These are phyloP conservation scores for Collybia sp. DNA, from an alignment of 768 basidiomycete genomes.

Conservation along the genomic window DNA sequence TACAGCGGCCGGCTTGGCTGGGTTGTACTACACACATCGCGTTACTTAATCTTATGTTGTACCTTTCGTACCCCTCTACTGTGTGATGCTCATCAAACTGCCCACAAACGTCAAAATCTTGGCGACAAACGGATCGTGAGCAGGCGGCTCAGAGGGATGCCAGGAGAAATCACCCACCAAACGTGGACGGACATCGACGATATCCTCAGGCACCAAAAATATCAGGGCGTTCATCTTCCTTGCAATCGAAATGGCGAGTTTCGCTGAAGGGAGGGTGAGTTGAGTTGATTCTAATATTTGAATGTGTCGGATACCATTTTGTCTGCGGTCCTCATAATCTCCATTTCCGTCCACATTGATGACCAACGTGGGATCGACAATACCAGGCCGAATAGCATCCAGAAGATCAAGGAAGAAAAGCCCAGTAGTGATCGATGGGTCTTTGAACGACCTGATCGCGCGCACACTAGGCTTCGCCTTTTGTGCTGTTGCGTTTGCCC, in stretches of 20 bases:
- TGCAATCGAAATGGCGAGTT: constrained; percentile 97
- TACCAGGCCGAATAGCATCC: constrained; percentile 88
- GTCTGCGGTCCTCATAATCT: constrained; percentile 81
- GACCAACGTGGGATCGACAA: constrained; percentile 87
- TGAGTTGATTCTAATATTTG: constrained; percentile 1
- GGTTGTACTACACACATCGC: constrained; percentile 1
- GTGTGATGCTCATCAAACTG: constrained; percentile 78
- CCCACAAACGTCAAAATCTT: constrained; percentile 96
- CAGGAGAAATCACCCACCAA: constrained; percentile 50
- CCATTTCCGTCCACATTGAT: constrained; percentile 54
- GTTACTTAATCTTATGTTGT: constrained; percentile 1
- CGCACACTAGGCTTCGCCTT: constrained; percentile 52
- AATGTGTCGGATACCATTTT: constrained; percentile 66
- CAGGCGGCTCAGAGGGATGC: background rate
- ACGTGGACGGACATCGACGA: constrained; percentile 89
- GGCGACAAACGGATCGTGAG: background rate
- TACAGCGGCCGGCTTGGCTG: too few relatives aligned
- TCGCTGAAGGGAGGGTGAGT: constrained; percentile 47
- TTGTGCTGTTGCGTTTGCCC: constrained; percentile 91
- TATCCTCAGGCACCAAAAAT: constrained; percentile 95
- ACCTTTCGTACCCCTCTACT: constrained; percentile 14
- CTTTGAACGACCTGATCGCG: constrained; percentile 90
- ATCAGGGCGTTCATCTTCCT: constrained; percentile 95
- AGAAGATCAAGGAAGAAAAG: constrained; percentile 92
- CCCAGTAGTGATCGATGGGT: constrained; percentile 82